Base-by-base conservation (phyloP, 1,139 yeast species). In the Kluyveromyces sp. region DNA sequence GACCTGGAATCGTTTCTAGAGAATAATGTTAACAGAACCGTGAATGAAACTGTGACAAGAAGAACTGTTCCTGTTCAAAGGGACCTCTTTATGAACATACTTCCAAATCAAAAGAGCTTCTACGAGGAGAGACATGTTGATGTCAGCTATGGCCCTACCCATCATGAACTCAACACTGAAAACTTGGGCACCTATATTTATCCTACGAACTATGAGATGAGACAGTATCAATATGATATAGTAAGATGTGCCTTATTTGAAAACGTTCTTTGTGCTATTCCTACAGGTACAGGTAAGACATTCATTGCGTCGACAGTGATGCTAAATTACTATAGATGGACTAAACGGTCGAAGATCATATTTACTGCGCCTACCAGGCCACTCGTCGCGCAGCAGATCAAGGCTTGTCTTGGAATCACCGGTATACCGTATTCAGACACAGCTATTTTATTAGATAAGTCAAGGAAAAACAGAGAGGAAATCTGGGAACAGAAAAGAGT, bases 341-440 rank as follows among this genome's bases (percentile, higher is more conserved):
- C 81, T 3, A 77, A 76, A 7, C 64, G 67, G 12, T 78, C 88
- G 3, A 92, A 88, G 58, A 78, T 92, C 50, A 75, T 94, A 4
- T 94, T 94, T 60, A 81, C 92, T 82, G 98, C 99, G 0, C 99
- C 99, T 0, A 94, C 99, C 0, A 73, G 88, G 52, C 99, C 99
- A 0, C 71, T 94, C 47, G 98, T 94, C n/a, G 92, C 96, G 0
- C 99, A 94, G 64, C 98, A 94, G 63, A 84, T 92, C 53, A 85
- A 84, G 56, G 97, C 97, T 0, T 92, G 96, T 57, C 73, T 89
- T 46, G 83, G 88, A 8, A 81, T 86, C 22, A 83, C 95, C 0
- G 97, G 96, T 1, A 77, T 89, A 19, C 83, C 95, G 0, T 69
- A 80, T 40, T 66, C 73, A 16, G 82, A 82, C 43, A 84, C 92